Conservation (phyloP, 202 grass and related monocot genomes). For the Schoenoplectus triqueter region DNA sequence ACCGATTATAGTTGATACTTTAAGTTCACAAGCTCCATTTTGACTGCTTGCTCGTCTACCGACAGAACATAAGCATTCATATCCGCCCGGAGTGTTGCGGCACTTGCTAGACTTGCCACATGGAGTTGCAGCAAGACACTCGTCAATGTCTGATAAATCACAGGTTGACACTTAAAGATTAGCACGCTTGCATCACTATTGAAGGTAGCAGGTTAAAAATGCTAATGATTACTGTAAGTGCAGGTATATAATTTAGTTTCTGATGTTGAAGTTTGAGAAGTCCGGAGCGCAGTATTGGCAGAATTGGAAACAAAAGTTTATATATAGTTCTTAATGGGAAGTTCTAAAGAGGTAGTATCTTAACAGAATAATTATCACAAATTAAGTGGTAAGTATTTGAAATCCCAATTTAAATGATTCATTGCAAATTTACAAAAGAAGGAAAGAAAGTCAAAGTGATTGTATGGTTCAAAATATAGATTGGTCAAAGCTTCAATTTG, state of each 20-base stretch:
- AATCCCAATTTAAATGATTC: not conserved
- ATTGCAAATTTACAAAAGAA: too few relatives aligned
- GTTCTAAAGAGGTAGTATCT: too few relatives aligned
- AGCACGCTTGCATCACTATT: not conserved
- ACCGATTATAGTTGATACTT: constrained; percentile 8
- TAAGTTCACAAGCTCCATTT: not conserved
- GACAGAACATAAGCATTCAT: constrained; percentile 38
- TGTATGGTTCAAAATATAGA: constrained; percentile 1
- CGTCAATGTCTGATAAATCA: constrained; percentile 39
- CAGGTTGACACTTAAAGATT: not conserved
- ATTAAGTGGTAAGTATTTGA: not conserved
- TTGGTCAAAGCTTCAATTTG: not conserved
- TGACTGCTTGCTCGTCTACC: constrained; percentile 20
- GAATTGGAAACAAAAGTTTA: too few relatives aligned
- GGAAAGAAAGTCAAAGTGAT: not conserved
- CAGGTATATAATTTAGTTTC: too few relatives aligned
- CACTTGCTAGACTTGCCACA: constrained; percentile 33
- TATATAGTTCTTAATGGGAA: too few relatives aligned
- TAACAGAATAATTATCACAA: not conserved
- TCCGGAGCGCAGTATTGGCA: too few relatives aligned
- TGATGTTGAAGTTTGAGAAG: too few relatives aligned
- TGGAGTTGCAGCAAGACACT: constrained; percentile 35
- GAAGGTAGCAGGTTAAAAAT: not conserved
- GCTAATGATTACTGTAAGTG: not conserved
- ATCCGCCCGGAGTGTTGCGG: constrained; percentile 27